Evolutionary conservation across 2,329 filamentous ascomycete genomes (phyloP), one percentile per base, ranked within the genome.

Genomic region (Fusarium fracticaudum): DNA sequence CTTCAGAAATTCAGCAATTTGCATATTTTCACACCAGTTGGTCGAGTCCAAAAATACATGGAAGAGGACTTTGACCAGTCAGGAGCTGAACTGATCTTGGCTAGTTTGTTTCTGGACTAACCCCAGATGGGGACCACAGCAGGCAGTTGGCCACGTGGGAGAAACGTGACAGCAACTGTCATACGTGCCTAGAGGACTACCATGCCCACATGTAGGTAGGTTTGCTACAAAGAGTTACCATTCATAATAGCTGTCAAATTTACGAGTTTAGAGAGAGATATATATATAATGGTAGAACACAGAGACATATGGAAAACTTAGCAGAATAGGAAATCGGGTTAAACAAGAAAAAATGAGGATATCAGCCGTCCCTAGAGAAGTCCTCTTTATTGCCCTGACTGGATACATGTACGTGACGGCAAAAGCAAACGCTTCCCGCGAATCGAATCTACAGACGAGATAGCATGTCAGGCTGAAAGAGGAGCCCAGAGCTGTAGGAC

Each of bases 131-230:
- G 64, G 68, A 73, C 55, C 44, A 55, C 48, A 71, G 44, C 54
- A 69, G 57, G 40, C 31, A 68, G 59, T 57, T 64, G 59, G 76
- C 77, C 77, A 78, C 77, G 77, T 78, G 77, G 77, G 60, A 72
- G 64, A 60, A 76, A 69, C 67, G 67, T 76, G 74, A 78, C 60
- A 69, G 60, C 11, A 44, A 55, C 44, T 71, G 48, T 54, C 64
- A 61, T 53, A 41, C 40, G 22, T 35, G 35, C 48, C 31, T 35
- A 18, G n/a, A 22, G 51, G 38, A 50, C 18, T 37, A 37, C 18
- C n/a, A 64, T 38, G 24, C 20, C 44, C 51, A 44, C 47, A 47
- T 33, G 29, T 40, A 53, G 41, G 17, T 14, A 40, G 51, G 50
- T 51, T 64, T 40, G 43, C 35, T 54, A 51, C n/a, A 35, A 31